A percentile compares a stretch with the other conserved stretches of the same genome.
These are phyloP conservation scores for Lignosus rhinocerotis DNA, from an alignment of 1,284 basidiomycete species.

Conservation along the genomic window DNA sequence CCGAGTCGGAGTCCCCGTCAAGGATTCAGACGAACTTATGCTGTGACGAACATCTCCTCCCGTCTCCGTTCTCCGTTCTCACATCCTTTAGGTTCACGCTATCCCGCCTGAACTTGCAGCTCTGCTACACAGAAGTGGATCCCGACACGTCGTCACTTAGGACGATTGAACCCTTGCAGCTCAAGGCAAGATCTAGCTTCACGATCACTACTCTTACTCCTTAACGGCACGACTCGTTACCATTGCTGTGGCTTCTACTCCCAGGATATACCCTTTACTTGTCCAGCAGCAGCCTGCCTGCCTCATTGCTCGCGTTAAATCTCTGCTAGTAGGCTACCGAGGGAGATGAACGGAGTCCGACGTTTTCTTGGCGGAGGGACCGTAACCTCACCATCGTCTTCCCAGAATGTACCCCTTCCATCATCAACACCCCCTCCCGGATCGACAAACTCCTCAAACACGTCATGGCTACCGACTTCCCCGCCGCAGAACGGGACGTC, in stretches of 20 bases:
- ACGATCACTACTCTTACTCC: constrained; percentile 11
- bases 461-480: constrained; percentile 48
- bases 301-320: background rate
- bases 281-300: constrained; percentile 19
- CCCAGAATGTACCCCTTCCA: constrained; percentile 22
- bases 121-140: background rate
- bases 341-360: constrained; percentile 69
- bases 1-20: background rate
- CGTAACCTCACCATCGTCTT: constrained; percentile 24
- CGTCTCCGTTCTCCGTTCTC: background rate
- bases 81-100: constrained; percentile 1
- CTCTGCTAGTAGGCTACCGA: constrained; percentile 23
- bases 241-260: background rate
- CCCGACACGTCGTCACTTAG: background rate
- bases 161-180: constrained; percentile 9
- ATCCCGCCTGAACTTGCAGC: background rate
- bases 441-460: constrained; percentile 33
- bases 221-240: background rate
- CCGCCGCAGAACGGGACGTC: constrained; percentile 30
- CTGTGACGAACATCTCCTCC: constrained; percentile 4
- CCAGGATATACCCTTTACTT: constrained; percentile 10
- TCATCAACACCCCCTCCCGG: constrained; percentile 26
- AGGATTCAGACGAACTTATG: constrained; percentile 8
- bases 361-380: constrained; percentile 55
- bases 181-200: constrained; percentile 15